phyloP scores from a whole-genome alignment of 2,329 filamentous ascomycete genomes.

The Anisogramma anomala region DNA sequence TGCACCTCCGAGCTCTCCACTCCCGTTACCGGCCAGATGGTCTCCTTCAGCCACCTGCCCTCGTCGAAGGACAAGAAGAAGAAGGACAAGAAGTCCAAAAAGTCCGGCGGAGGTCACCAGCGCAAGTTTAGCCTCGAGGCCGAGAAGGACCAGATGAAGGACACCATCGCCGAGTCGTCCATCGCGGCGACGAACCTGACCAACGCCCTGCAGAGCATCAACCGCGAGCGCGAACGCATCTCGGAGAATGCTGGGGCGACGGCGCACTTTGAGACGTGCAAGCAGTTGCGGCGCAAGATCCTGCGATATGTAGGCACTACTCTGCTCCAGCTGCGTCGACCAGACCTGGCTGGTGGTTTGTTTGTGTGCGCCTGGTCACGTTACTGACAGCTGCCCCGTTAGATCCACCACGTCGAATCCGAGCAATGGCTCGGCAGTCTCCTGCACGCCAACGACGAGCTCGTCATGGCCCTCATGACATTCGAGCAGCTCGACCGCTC shows the following conservation, averaged over 20 bases:
- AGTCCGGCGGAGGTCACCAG: slow-evolving; percentile 42
- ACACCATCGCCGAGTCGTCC: slow-evolving; percentile 77
- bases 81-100: slow-evolving; percentile 34
- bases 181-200: slow-evolving; percentile 84
- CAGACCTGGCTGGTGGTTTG: background rate
- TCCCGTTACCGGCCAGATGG: slow-evolving; percentile 20
- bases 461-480: slow-evolving; percentile 86
- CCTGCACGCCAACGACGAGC: slow-evolving; percentile 87
- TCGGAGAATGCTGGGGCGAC: slow-evolving; percentile 71
- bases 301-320: slow-evolving; percentile 57
- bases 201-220: slow-evolving; percentile 81
- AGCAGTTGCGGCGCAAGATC: slow-evolving; percentile 70
- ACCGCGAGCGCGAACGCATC: slow-evolving; percentile 77
- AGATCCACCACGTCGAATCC: slow-evolving; percentile 81
- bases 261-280: slow-evolving; percentile 74
- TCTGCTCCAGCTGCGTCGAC: background rate
- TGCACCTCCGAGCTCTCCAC: slow-evolving; percentile 14
- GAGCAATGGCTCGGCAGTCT: slow-evolving; percentile 88
- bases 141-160: slow-evolving; percentile 78
- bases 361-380: too few relatives aligned
- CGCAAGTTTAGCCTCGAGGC: slow-evolving; percentile 71
- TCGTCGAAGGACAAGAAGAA: slow-evolving; percentile 34
- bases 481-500: slow-evolving; percentile 89
- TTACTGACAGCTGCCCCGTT: background rate
- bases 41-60: slow-evolving; percentile 31